Evolutionary conservation across 1,284 basidiomycete species (phyloP).

Genomic region (Apiotrichum sp.): DNA sequence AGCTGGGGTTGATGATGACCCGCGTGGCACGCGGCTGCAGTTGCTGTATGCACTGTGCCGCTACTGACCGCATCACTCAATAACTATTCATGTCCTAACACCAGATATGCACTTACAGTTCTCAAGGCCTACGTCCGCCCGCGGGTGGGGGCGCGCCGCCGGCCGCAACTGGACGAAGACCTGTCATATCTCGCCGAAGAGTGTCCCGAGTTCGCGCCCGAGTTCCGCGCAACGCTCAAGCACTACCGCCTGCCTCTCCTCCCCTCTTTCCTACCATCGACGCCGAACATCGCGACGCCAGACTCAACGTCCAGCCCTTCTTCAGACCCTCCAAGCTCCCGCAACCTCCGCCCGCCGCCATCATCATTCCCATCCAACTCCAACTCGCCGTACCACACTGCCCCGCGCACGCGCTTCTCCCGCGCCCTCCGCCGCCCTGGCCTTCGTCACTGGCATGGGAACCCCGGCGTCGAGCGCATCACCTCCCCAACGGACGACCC

Average conservation of each 20-base stretch:
- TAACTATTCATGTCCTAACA: no score
- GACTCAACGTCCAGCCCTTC: no score
- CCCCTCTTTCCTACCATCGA: background rate
- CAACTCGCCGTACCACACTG: background rate
- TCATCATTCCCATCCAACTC: no score
- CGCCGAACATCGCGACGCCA: no score
- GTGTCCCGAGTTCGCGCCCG: conserved; percentile 3
- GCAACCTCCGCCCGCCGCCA: background rate
- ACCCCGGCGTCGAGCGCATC: background rate
- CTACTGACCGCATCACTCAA: background rate
- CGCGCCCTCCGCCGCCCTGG: background rate
- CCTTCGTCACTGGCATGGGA: no score
- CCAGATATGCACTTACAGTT: background rate
- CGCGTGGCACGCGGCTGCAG: no score
- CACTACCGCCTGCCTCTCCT: background rate
- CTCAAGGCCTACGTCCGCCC: background rate
- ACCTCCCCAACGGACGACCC: background rate
- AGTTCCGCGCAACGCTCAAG: conserved; percentile 2
- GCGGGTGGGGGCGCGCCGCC: background rate
- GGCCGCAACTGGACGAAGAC: background rate
- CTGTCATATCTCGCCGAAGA: background rate
- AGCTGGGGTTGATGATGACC: background rate
- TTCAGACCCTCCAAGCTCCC: background rate
- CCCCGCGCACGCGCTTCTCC: background rate
- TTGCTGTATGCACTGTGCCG: background rate